Conservation (phyloP, 1,284 basidiomycete species). For the Sporisorium exsertum region DNA sequence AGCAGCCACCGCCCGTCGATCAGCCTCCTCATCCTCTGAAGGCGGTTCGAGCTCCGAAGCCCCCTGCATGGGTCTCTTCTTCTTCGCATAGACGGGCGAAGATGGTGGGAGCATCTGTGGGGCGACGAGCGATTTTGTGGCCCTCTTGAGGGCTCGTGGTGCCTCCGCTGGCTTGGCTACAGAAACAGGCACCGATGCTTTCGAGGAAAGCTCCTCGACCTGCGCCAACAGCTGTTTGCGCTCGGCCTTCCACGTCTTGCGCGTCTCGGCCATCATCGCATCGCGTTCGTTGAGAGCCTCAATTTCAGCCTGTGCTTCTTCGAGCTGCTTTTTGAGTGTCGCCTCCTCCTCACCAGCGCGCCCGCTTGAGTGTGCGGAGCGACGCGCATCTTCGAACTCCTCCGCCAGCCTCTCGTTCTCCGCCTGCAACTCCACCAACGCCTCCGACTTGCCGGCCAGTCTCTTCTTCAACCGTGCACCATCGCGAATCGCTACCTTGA, state of each 20-base stretch:
- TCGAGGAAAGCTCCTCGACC: constrained; percentile 28
- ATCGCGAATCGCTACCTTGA: constrained; percentile 28
- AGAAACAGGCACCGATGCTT: constrained; percentile 12
- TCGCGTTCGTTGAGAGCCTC: constrained; percentile 34
- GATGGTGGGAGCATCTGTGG: constrained; percentile 28
- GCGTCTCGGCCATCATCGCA: constrained; percentile 46
- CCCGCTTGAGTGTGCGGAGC: constrained; percentile 5
- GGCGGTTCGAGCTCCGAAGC: constrained; percentile 41
- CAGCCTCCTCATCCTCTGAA: constrained; percentile 29
- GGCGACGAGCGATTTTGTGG: constrained; percentile 10
- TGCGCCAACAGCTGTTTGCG: constrained; percentile 36
- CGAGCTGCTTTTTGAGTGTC: constrained; percentile 19
- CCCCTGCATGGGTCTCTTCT: constrained; percentile 49
- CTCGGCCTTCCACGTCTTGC: constrained; percentile 44
- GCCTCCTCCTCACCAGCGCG: neutral
- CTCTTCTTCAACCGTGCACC: constrained; percentile 29
- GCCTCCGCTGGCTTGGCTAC: constrained; percentile 3
- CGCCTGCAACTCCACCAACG: constrained; percentile 18
- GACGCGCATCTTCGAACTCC: constrained; percentile 20
- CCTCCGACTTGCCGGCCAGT: constrained; percentile 20
- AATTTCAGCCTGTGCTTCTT: constrained; percentile 34
- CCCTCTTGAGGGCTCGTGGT: constrained; percentile 6
- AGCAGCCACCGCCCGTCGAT: constrained; percentile 12
- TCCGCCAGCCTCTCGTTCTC: constrained; percentile 37
- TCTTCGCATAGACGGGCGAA: constrained; percentile 43